These are phyloP conservation scores for Quercus aquifolioides DNA, from an alignment of 306 rosid genomes.

Conservation along the genomic window DNA sequence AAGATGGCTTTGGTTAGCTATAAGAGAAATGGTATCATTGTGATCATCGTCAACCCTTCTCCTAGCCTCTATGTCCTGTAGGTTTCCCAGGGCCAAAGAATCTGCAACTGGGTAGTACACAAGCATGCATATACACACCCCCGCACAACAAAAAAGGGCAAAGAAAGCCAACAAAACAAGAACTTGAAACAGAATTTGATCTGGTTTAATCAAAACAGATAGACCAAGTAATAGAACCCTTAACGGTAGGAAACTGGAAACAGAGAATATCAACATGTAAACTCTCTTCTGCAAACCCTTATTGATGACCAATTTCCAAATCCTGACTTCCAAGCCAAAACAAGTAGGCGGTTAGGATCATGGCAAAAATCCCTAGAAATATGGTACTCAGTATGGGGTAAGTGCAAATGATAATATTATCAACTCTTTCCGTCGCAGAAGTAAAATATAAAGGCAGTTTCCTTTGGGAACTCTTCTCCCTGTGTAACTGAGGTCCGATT, in stretches of 20 bases:
- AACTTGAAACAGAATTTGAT: slow-evolving; percentile 70
- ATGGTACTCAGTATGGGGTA: slow-evolving; percentile 87
- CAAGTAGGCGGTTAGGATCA: slow-evolving; percentile 75
- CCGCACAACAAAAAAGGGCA: slow-evolving; percentile 76
- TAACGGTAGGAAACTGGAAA: slow-evolving; percentile 84
- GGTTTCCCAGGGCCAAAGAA: slow-evolving; percentile 80
- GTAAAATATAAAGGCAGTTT: slow-evolving; percentile 64
- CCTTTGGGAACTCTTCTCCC: slow-evolving; percentile 31
- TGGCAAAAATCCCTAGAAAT: slow-evolving; percentile 74
- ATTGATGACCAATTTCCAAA: slow-evolving; percentile 89
- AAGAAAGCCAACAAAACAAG: slow-evolving; percentile 90
- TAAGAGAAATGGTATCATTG: slow-evolving; percentile 70
- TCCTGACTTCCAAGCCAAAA: slow-evolving; percentile 94
- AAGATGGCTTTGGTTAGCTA: slow-evolving; percentile 68
- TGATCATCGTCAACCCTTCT: slow-evolving; percentile 53
- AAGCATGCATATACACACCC: slow-evolving; percentile 86
- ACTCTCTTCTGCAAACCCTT: slow-evolving; percentile 96
- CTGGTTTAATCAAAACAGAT: slow-evolving; percentile 74
- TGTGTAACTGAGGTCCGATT: slow-evolving; percentile 59
- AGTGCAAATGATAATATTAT: slow-evolving; percentile 70
- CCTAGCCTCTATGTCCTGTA: slow-evolving; percentile 78
- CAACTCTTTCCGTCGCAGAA: slow-evolving; percentile 29
- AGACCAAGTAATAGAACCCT: slow-evolving; percentile 94
- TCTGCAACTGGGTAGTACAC: slow-evolving; percentile 94
- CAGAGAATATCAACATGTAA: slow-evolving; percentile 76